Conservation (phyloP, 2,329 filamentous ascomycete species). For the Fusarium beomiforme region DNA sequence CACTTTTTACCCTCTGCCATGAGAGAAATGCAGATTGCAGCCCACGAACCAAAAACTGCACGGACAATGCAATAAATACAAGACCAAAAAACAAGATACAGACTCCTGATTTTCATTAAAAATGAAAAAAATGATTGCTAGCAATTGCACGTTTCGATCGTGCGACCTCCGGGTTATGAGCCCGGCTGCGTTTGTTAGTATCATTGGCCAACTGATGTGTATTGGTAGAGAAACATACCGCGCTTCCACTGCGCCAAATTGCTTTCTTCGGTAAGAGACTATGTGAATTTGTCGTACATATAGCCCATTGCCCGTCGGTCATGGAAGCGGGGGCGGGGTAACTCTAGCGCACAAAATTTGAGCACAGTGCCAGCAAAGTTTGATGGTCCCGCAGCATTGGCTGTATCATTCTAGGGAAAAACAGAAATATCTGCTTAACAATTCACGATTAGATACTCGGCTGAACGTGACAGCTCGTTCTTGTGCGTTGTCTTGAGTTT, state of each 20-base stretch:
- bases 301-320: neutral
- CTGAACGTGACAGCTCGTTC: too few species aligned
- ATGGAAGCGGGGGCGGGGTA: neutral
- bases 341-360: neutral
- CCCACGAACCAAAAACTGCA: neutral
- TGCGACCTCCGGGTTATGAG: neutral
- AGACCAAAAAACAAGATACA: neutral
- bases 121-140: neutral
- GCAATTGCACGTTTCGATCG: neutral
- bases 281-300: neutral
- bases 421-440: neutral
- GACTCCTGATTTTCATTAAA: neutral
- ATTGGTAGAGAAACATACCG: neutral
- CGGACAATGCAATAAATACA: neutral
- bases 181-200: neutral
- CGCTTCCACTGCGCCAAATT: neutral
- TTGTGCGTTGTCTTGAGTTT: neutral
- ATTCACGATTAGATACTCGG: too few species aligned
- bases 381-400: too few species aligned
- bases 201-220: neutral
- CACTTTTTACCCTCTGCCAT: rapidly evolving
- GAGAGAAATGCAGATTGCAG: neutral
- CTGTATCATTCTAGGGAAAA: neutral
- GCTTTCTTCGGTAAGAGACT: neutral
- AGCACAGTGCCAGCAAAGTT: neutral